Conservation (phyloP, 352 stramenopile species). For the Globisporangium emineosum region DNA sequence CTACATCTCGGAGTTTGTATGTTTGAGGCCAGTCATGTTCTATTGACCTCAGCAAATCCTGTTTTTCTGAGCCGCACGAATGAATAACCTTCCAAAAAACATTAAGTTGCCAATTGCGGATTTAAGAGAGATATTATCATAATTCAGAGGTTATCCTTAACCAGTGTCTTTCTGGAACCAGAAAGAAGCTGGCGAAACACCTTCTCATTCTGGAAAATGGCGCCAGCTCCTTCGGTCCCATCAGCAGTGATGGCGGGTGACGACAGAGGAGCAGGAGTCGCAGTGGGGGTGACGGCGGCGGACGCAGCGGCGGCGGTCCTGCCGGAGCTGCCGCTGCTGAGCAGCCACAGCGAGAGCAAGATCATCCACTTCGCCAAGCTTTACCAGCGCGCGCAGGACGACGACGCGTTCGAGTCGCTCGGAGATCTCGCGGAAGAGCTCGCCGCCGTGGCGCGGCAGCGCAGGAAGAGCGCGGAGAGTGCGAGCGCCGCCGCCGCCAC, state of each 20-base stretch:
- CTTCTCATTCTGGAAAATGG: background rate
- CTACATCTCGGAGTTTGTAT: too few species aligned
- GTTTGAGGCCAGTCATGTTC: too few species aligned
- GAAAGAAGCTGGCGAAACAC: too few species aligned
- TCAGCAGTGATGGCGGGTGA: background rate
- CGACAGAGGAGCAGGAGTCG: background rate
- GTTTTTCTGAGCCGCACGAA: too few species aligned
- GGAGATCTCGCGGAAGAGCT: constrained; percentile 55
- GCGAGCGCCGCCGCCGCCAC: background rate
- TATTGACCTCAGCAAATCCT: too few species aligned
- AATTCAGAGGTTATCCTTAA: too few species aligned
- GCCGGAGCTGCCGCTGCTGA: constrained; percentile 17
- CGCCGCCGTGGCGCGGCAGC: constrained; percentile 36
- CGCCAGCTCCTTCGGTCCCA: background rate
- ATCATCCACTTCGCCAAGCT: constrained; percentile 62
- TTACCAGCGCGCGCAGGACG: constrained; percentile 60
- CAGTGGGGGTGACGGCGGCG: background rate
- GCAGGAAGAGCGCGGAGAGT: constrained; percentile 26
- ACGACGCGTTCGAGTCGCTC: constrained; percentile 51
- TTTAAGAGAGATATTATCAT: too few species aligned
- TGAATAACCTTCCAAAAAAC: too few species aligned
- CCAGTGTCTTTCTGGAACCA: too few species aligned
- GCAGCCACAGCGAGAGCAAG: constrained; percentile 2
- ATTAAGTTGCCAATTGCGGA: too few species aligned
- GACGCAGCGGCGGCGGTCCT: background rate